Percentiles rank a stretch among this genome's conserved stretches.
These are phyloP conservation scores for Moesziomyces parantarcticus DNA, from an alignment of 1,284 basidiomycete genomes.

Conservation along the genomic window DNA sequence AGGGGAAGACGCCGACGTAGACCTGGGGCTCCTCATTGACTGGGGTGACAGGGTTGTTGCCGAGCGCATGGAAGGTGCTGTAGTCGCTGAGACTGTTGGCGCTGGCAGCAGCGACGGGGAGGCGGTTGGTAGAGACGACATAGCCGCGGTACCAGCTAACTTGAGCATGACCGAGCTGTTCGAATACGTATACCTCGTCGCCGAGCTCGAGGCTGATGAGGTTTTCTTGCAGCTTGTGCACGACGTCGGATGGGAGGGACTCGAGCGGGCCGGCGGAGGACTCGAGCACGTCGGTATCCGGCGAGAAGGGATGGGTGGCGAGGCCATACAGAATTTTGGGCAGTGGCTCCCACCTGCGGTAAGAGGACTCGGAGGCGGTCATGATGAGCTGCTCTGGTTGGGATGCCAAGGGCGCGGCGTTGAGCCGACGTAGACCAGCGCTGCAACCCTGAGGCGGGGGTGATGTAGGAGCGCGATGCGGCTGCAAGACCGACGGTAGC, in stretches of 20 bases:
- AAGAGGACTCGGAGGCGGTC: conserved; percentile 18
- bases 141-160: conserved; percentile 72
- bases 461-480: too few species aligned
- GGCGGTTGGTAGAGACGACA: conserved; percentile 75
- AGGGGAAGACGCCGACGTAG: conserved; percentile 94
- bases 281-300: conserved; percentile 55
- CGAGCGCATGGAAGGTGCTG: conserved; percentile 44
- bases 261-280: conserved; percentile 31
- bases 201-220: conserved; percentile 73
- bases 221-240: conserved; percentile 47
- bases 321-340: conserved; percentile 62
- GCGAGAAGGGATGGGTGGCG: conserved; percentile 55
- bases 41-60: conserved; percentile 14
- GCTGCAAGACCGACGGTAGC: too few species aligned
- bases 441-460: too few species aligned
- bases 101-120: conserved; percentile 46
- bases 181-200: conserved; percentile 88
- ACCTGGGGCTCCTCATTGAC: conserved; percentile 75
- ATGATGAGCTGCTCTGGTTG: conserved; percentile 6
- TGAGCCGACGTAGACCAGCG: too few species aligned
- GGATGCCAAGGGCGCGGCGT: neutral
- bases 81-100: conserved; percentile 69
- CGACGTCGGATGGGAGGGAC: conserved; percentile 26
- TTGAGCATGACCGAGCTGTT: conserved; percentile 58
- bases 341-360: conserved; percentile 59